These are phyloP conservation scores for Penicillium sp. DNA, from an alignment of 2,329 filamentous ascomycete species.

Conservation along the genomic window DNA sequence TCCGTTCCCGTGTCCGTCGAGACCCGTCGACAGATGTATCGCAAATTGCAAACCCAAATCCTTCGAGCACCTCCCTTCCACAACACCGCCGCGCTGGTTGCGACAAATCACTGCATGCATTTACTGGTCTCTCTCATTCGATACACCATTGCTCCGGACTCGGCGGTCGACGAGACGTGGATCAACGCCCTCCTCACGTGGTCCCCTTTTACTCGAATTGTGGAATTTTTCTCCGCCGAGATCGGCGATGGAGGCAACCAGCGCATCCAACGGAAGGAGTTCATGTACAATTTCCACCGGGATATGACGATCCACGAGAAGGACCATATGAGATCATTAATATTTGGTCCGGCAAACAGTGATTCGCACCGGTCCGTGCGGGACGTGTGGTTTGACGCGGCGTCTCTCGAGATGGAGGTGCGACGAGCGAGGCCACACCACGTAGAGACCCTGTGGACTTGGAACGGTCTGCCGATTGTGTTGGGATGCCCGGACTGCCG, in stretches of 20 bases:
- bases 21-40: slow-evolving; percentile 33
- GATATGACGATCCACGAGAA: slow-evolving; percentile 34
- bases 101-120: slow-evolving; percentile 39
- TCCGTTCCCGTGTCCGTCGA: slow-evolving; percentile 32
- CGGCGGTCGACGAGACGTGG: slow-evolving; percentile 32
- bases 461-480: slow-evolving; percentile 31
- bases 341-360: slow-evolving; percentile 30
- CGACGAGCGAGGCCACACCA: slow-evolving; percentile 29
- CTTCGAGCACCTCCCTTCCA: slow-evolving; percentile 38
- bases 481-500: slow-evolving; percentile 34
- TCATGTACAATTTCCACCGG: slow-evolving; percentile 40
- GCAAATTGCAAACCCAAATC: slow-evolving; percentile 33
- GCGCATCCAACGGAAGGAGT: slow-evolving; percentile 37
- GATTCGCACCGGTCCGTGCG: slow-evolving; percentile 29
- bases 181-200: slow-evolving; percentile 38
- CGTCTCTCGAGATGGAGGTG: slow-evolving; percentile 25
- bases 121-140: slow-evolving; percentile 36
- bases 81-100: slow-evolving; percentile 34
- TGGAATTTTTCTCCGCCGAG: slow-evolving; percentile 41
- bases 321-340: slow-evolving; percentile 33
- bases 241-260: slow-evolving; percentile 39
- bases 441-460: slow-evolving; percentile 29
- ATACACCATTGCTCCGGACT: slow-evolving; percentile 32
- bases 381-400: slow-evolving; percentile 39
- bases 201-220: slow-evolving; percentile 35